Percentiles rank a stretch among this genome's conserved stretches.
These are phyloP conservation scores for Chlamydomonas asymmetrica DNA, from an alignment of 139 green algal genomes.

Conservation along the genomic window DNA sequence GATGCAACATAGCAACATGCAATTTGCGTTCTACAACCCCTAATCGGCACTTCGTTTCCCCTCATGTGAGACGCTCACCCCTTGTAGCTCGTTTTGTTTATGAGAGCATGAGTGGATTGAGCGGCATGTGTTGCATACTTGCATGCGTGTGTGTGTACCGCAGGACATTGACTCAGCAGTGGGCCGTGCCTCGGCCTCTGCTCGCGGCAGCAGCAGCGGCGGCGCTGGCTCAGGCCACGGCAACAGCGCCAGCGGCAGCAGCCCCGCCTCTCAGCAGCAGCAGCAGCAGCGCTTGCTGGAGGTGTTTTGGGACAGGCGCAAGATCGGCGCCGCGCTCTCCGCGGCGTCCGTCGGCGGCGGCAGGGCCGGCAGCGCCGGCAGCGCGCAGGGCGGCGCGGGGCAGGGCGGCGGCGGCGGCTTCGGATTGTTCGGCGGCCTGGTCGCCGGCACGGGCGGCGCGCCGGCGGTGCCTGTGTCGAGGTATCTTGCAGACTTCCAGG, in stretches of 20 bases:
- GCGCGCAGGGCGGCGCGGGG: not conserved
- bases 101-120: too few species aligned
- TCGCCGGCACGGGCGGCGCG: not conserved
- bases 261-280: conserved; percentile 5
- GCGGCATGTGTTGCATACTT: too few species aligned
- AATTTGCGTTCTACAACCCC: too few species aligned
- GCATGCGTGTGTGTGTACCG: too few species aligned
- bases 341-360: not conserved
- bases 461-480: conserved; percentile 31
- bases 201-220: too few species aligned
- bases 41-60: too few species aligned
- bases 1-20: too few species aligned
- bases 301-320: too few species aligned
- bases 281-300: not conserved
- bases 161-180: too few species aligned
- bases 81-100: too few species aligned
- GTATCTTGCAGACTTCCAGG: conserved; percentile 71
- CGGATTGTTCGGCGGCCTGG: not conserved
- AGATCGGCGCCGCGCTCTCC: not conserved
- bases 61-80: too few species aligned
- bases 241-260: not conserved
- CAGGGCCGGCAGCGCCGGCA: not conserved
- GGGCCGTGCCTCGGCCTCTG: too few species aligned
- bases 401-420: not conserved
- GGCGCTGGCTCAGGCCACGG: not conserved